Base-by-base conservation (phyloP, 73 alveolate species). In the Blepharisma stoltei region DNA sequence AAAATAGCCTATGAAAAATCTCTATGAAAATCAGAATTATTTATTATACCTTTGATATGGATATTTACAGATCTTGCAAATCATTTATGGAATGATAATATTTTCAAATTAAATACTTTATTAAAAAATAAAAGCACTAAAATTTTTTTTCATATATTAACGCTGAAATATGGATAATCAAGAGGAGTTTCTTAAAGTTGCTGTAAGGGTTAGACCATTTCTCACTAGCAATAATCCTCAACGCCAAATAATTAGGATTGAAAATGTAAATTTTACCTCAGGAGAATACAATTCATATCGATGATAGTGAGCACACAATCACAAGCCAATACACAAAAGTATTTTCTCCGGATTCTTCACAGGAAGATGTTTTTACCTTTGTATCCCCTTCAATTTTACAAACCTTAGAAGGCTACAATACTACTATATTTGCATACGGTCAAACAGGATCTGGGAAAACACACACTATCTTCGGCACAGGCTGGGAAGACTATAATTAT, bases 361-460 rank as follows among this genome's bases (percentile, higher is more conserved):
- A 69, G 27, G 65, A 44, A 44, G 45, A 43, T 5, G 60, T 69
- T 23, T 69, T 69, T 44, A 14, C 20, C 25, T 44, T 38, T 25
- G 45, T 69, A 44, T 69, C 55, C 9, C 55, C 55, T 18, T 46
- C 65, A 44, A 44, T 38, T 25, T 20, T 18, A 46, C 32, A 38
- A 20, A 14, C 38, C 65, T 44, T 69, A n/a, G 45, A 69, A 69
- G 96, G 96, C 49, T 89, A 80, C 79, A 86, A 89, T 78, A 49
- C 88, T 41, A 87, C 96, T 5, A 89, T 89, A 0, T 86, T 89
- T 55, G 94, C 94, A 18, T 89, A 89, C 79, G 96, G 96, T 0
- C 92, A 92, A 83, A 92, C 97, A 9, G 97, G 97, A 0, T 88
- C 96, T 6, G 96, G 96, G 14, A 92, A 92, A 77, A 92, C 97